A percentile compares a stretch with the other conserved stretches of the same genome.
These are phyloP conservation scores for Fusarium sp. DNA, from an alignment of 2,329 filamentous ascomycete genomes.

Conservation along the genomic window DNA sequence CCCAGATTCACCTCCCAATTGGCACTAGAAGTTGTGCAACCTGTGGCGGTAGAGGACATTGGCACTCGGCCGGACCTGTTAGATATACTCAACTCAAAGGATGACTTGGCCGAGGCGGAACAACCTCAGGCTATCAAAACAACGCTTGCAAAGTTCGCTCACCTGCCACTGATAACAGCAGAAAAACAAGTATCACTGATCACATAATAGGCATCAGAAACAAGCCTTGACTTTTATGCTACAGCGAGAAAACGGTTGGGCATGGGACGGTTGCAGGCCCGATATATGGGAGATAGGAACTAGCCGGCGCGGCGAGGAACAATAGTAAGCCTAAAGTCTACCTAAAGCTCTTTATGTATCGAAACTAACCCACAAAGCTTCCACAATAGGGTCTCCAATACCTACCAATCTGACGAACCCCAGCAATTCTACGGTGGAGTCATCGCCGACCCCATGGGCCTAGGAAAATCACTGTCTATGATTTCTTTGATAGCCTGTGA, in stretches of 20 bases:
- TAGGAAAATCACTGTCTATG: conserved; percentile 62
- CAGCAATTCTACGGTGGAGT: conserved; percentile 58
- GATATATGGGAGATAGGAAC: conserved; percentile 55
- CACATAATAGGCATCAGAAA: background rate
- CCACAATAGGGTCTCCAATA: conserved; percentile 52
- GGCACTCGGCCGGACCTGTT: background rate
- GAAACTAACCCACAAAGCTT: conserved; percentile 44
- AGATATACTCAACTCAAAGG: background rate
- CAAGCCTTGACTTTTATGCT: background rate
- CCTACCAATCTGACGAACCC: conserved; percentile 50
- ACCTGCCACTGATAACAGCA: no score
- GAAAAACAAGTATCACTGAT: background rate
- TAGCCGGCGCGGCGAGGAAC: conserved; percentile 15
- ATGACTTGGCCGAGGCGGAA: background rate
- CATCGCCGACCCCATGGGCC: conserved; percentile 62
- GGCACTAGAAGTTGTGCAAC: background rate
- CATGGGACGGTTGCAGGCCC: conserved; percentile 36
- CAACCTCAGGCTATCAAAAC: background rate
- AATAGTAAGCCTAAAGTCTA: conserved; percentile 27
- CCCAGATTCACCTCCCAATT: background rate
- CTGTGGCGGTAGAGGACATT: background rate
- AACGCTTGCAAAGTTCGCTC: background rate
- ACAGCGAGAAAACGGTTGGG: conserved; percentile 48
- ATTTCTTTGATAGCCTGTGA: conserved; percentile 55
- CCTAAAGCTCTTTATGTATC: background rate